Conservation (phyloP, 768 basidiomycete genomes). For the Kwoniella heveanensis region DNA sequence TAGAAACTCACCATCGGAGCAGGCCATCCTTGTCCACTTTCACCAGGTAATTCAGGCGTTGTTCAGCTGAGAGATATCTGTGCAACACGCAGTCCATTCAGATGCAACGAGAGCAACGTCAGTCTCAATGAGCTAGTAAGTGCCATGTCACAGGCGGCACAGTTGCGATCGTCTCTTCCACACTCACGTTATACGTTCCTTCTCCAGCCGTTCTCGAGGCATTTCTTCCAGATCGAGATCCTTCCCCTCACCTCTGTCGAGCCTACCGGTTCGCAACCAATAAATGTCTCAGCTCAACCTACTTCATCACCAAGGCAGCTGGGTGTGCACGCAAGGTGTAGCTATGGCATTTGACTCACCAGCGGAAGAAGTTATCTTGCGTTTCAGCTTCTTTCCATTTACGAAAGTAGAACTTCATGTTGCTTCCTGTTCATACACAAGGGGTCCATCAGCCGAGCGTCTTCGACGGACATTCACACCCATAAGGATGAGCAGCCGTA, state of each 20-base stretch:
- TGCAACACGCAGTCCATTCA: not conserved
- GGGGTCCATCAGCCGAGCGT: no score
- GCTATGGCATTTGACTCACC: constrained; percentile 22
- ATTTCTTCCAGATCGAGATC: constrained; percentile 64
- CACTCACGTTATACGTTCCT: constrained; percentile 59
- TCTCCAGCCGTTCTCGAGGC: constrained; percentile 65
- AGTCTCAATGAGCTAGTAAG: no score
- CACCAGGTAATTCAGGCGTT: constrained; percentile 69
- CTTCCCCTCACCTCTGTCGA: constrained; percentile 67
- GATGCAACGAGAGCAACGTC: no score
- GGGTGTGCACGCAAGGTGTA: no score
- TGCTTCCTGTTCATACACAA: constrained; percentile 48
- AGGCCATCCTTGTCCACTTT: constrained; percentile 62
- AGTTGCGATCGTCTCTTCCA: not conserved
- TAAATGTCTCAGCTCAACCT: no score
- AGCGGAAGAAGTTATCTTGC: constrained; percentile 66
- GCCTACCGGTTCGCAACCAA: constrained; percentile 57
- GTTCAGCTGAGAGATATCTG: constrained; percentile 66
- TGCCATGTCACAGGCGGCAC: not conserved
- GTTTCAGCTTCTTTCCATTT: constrained; percentile 67
- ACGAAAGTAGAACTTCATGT: constrained; percentile 61
- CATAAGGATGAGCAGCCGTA: no score
- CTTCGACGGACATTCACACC: no score
- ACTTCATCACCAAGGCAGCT: no score
- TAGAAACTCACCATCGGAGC: constrained; percentile 36